These are phyloP conservation scores for Chamaecrista fasciculata DNA, from an alignment of 306 rosid genomes.

Conservation along the genomic window DNA sequence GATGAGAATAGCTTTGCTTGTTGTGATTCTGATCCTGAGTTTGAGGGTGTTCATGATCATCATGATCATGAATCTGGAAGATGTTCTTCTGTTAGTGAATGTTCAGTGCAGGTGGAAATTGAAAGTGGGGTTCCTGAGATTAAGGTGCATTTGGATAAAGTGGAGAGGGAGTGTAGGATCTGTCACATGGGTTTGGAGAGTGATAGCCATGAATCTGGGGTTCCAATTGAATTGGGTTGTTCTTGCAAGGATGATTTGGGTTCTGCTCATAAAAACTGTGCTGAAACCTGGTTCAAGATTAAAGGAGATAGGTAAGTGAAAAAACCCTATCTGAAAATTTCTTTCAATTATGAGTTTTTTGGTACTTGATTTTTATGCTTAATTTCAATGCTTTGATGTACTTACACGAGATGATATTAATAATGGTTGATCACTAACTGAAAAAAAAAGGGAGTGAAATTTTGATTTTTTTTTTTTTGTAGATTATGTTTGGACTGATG, in stretches of 20 bases:
- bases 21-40: conserved; percentile 59
- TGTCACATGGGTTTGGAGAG: conserved; percentile 98
- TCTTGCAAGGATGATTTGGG: conserved; percentile 90
- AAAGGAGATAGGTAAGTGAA: conserved; percentile 83
- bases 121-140: conserved; percentile 62
- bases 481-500: no score
- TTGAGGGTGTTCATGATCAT: conserved; percentile 33
- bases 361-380: neutral
- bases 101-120: conserved; percentile 62
- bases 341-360: neutral
- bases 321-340: conserved; percentile 25
- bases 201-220: conserved; percentile 82
- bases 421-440: neutral
- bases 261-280: conserved; percentile 88
- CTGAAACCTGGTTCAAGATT: conserved; percentile 97
- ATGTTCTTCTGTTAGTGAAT: conserved; percentile 66
- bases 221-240: conserved; percentile 88
- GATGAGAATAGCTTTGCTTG: conserved; percentile 72
- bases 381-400: neutral
- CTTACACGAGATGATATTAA: conserved; percentile 17
- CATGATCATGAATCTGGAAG: conserved; percentile 59
- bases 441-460: neutral
- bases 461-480: no score
- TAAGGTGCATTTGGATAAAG: conserved; percentile 76
- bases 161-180: conserved; percentile 89